Conservation (phyloP, 306 rosid species). For the Lathyrus sativus region DNA sequence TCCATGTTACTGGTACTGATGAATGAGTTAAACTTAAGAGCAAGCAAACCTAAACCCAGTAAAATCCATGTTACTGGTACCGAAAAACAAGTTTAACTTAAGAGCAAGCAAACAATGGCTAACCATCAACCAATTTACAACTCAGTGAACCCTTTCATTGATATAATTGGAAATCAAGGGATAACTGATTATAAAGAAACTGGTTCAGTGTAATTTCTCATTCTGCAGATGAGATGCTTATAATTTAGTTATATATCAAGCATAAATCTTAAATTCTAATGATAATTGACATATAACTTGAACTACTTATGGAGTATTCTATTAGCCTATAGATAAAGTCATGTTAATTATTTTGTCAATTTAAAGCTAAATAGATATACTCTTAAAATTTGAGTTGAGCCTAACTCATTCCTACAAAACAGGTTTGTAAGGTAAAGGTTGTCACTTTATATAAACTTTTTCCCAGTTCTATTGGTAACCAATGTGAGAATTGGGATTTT, state of each 20-base stretch:
- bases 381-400: background rate
- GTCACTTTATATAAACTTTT: too few relatives aligned
- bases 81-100: slow-evolving; percentile 11
- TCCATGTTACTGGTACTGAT: background rate
- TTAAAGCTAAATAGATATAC: background rate
- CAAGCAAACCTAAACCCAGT: slow-evolving; percentile 19
- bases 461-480: too few relatives aligned
- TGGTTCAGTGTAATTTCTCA: background rate
- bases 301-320: slow-evolving; percentile 18
- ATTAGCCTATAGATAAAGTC: slow-evolving; percentile 8
- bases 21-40: background rate
- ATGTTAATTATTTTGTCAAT: background rate
- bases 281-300: background rate
- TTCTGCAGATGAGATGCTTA: slow-evolving; percentile 3
- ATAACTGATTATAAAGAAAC: slow-evolving; percentile 1
- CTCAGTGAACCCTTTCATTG: slow-evolving; percentile 27
- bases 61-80: background rate
- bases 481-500: too few relatives aligned
- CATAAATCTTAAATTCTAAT: slow-evolving; percentile 1
- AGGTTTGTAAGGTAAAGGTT: too few relatives aligned
- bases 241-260: slow-evolving; percentile 14
- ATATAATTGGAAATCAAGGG: background rate
- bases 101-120: slow-evolving; percentile 25
- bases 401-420: too few relatives aligned
- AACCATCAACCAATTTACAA: slow-evolving; percentile 20